Evolutionary conservation across 1,284 basidiomycete genomes (phyloP), one percentile per base, ranked within the genome.

Genomic region (Cryptococcus sp.): DNA sequence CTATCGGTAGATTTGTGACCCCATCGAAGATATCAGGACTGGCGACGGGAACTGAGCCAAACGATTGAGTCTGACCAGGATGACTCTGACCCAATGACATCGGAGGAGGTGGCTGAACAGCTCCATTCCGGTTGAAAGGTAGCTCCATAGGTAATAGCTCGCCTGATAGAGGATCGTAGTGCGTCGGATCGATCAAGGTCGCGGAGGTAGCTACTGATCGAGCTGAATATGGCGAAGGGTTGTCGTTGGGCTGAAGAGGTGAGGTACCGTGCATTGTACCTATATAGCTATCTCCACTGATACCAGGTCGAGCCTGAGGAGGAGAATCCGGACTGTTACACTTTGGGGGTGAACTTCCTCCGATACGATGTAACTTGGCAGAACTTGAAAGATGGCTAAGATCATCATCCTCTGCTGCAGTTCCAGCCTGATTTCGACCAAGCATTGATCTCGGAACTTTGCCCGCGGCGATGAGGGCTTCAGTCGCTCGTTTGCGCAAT

Each of bases 401-500:
- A 41, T 53, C 52, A 36, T 53, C 52, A 23, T 53, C 44, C 14
- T 44, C 49, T 14, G 10, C 10, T 41, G 38, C 38, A 10, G 38
- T 10, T 10, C n/a, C n/a, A 2, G 38, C 38, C 38, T 10, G n/a
- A 10, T 10, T 10, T n/a, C 10, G 10, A 10, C n/a, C 38, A 10
- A 1, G n/a, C n/a, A n/a, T 10, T 10, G 38, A 10, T 10, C 10
- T n/a, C n/a, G 38, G 38, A 10, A n/a, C 38, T 41, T 41, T 41
- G 10, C 38, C 38, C 10, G n/a, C 38, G n/a, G 38, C 38, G 10
- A 14, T 31, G 11, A 72, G 62, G 13, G 69, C 62, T n/a, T 70
- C 62, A 46, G 66, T 65, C 2, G 75, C 74, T 2, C 69, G 60
- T 46, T 64, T 60, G 4, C 70, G 64, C 2, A 76, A 62, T n/a